Evolutionary conservation across 805 yeast genomes (phyloP), one percentile per base, ranked within the genome.

Genomic region (Zygosaccharomyces kombuchaensis): DNA sequence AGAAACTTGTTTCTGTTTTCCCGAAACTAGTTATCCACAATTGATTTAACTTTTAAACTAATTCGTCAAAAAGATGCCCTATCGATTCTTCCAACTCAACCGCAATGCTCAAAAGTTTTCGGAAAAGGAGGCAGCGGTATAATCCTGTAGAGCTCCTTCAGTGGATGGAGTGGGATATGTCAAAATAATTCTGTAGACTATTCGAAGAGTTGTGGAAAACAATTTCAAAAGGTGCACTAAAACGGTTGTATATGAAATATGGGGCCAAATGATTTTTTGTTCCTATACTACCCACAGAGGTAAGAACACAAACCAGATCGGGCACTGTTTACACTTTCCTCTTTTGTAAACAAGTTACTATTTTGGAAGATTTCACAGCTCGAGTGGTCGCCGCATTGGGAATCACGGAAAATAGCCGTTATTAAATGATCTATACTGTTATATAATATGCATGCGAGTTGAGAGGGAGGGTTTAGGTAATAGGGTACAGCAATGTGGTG

Each of bases 1-100:
- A 25, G 34, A 38, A 3, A 16, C 35, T 49, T 53, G 53, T 53
- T 53, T 47, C 52, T 45, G 45, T 53, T 53, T 53, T 51, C 55
- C 57, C 57, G 32, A 42, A 53, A 46, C 38, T 37, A 52, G 57
- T 17, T 43, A 47, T 38, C 23, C 40, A 40, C 25, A 22, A 17
- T 22, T 16, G 27, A 42, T 42, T 41, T 14, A 26, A 21, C 8
- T 17, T 14, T 17, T 13, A 14, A 27, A 19, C 27, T 6, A 27
- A 13, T 23, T 16, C 40, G 40, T 36, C 31, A 36, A 36, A 36
- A 23, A 14, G 16, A 25, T 36, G 22, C 40, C 40, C 40, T 36
- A 25, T 26, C 40, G 14, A 25, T 25, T 17, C 29, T 23, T 36
- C 22, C n/a, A 25, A 23, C n/a, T 19, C 40, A 25, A 36, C 29